phyloP scores from a whole-genome alignment of 192 early-diverging fungal genomes.

The Chytriomyces hyalinus region DNA sequence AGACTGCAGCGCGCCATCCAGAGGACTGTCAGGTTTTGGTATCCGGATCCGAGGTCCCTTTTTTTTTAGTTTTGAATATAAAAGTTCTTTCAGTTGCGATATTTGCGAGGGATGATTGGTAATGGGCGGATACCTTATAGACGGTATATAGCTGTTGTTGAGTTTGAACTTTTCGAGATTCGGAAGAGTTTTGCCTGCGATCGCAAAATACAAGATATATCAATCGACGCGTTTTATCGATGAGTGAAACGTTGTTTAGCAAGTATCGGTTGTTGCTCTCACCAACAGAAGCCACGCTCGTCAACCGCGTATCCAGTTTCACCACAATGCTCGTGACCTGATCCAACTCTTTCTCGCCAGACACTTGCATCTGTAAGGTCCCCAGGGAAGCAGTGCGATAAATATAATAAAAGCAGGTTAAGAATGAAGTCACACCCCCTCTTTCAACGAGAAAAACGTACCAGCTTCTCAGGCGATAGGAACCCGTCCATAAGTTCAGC shows the following conservation, averaged over 20 bases:
- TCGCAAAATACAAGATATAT: too few relatives aligned
- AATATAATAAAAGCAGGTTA: too few relatives aligned
- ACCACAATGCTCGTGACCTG: slow-evolving; percentile 44
- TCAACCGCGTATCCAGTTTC: slow-evolving; percentile 49
- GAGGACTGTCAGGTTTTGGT: slow-evolving; percentile 44
- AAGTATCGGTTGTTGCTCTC: slow-evolving; percentile 8
- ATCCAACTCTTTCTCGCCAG: slow-evolving; percentile 33
- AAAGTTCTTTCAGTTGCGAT: not conserved
- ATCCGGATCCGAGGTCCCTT: slow-evolving; percentile 58
- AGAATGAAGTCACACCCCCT: not conserved
- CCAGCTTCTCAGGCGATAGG: slow-evolving; percentile 48
- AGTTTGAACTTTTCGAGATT: slow-evolving; percentile 49
- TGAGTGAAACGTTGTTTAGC: not conserved
- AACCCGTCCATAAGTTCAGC: slow-evolving; percentile 46
- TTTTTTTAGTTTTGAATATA: not conserved
- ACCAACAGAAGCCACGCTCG: slow-evolving; percentile 40
- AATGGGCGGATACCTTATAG: slow-evolving; percentile 37
- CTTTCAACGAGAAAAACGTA: slow-evolving; percentile 15
- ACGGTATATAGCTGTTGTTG: slow-evolving; percentile 50
- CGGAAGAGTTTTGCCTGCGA: slow-evolving; percentile 36
- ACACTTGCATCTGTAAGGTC: slow-evolving; percentile 27
- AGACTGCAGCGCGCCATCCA: slow-evolving; percentile 54
- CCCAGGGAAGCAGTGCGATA: not conserved
- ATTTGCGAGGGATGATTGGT: not conserved
- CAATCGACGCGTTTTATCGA: not conserved